These are phyloP conservation scores for Gentiana straminea DNA, from an alignment of 257 asterid species.

Conservation along the genomic window DNA sequence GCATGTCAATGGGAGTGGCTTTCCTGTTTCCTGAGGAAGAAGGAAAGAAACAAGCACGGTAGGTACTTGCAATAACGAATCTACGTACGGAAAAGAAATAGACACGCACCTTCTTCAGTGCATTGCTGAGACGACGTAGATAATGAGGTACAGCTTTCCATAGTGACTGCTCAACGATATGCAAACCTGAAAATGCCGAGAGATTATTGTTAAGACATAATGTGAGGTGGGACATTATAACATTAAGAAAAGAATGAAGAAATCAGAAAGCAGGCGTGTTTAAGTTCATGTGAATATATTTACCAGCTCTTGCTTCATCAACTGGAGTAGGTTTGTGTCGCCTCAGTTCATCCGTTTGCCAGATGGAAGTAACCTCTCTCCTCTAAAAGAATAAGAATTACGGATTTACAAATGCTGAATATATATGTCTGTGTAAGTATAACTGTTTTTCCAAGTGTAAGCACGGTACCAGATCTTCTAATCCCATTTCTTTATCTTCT, in stretches of 20 bases:
- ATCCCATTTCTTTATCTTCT: constrained; percentile 86
- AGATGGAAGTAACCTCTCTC: constrained; percentile 87
- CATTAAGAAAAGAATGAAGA: constrained; percentile 1
- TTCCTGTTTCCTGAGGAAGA: constrained; percentile 76
- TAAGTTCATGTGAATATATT: background rate
- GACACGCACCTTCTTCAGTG: constrained; percentile 66
- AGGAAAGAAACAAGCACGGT: constrained; percentile 9
- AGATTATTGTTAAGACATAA: background rate
- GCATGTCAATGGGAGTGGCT: constrained; percentile 84
- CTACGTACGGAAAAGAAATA: constrained; percentile 5
- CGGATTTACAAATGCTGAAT: constrained; percentile 1
- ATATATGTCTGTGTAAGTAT: background rate
- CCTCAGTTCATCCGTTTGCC: constrained; percentile 99
- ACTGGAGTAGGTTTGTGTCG: constrained; percentile 98
- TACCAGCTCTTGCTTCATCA: constrained; percentile 99
- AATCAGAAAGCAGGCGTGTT: too few species aligned
- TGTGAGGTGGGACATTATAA: constrained; percentile 6
- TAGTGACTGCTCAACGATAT: constrained; percentile 93
- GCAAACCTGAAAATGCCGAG: constrained; percentile 50
- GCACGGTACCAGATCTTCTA: constrained; percentile 75
- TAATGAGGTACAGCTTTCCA: constrained; percentile 98
- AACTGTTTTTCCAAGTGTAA: background rate
- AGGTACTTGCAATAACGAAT: constrained; percentile 7
- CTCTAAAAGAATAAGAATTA: constrained; percentile 33
- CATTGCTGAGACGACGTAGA: constrained; percentile 91